Conservation (phyloP, 768 basidiomycete genomes). For the Leucogyrophana mollusca region DNA sequence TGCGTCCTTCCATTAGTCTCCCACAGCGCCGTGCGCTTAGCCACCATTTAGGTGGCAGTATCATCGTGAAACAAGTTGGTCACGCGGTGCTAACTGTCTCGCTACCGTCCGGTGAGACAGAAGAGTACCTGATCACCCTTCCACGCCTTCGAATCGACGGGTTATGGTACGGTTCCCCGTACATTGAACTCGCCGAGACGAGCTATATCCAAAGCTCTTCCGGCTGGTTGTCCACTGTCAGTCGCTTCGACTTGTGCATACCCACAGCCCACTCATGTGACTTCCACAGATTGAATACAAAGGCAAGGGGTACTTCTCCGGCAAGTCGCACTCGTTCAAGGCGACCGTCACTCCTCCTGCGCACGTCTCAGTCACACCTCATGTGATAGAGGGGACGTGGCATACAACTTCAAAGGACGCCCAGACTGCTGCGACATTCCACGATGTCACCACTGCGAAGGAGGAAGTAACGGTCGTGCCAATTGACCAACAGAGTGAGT, state of each 20-base stretch:
- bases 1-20: slow-evolving; percentile 24
- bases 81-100: slow-evolving; percentile 82
- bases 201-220: slow-evolving; percentile 74
- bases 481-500: slow-evolving; percentile 67
- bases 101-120: slow-evolving; percentile 51
- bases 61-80: slow-evolving; percentile 92
- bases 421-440: slow-evolving; percentile 55
- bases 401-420: slow-evolving; percentile 58
- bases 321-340: slow-evolving; percentile 92
- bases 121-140: slow-evolving; percentile 87
- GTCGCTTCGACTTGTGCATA: slow-evolving; percentile 9
- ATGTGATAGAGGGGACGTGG: slow-evolving; percentile 81
- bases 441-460: slow-evolving; percentile 72
- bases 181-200: slow-evolving; percentile 86
- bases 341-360: slow-evolving; percentile 63
- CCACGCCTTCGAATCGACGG: slow-evolving; percentile 93
- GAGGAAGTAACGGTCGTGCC: slow-evolving; percentile 70
- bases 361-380: slow-evolving; percentile 37
- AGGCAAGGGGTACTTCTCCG: slow-evolving; percentile 93
- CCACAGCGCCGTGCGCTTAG: slow-evolving; percentile 2
- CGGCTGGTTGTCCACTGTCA: slow-evolving; percentile 55
- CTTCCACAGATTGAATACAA: slow-evolving; percentile 82
- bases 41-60: slow-evolving; percentile 51
- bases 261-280: slow-evolving; percentile 28
- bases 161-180: slow-evolving; percentile 86